Conservation (phyloP, 1,284 basidiomycete species). For the Naganishia sp. region DNA sequence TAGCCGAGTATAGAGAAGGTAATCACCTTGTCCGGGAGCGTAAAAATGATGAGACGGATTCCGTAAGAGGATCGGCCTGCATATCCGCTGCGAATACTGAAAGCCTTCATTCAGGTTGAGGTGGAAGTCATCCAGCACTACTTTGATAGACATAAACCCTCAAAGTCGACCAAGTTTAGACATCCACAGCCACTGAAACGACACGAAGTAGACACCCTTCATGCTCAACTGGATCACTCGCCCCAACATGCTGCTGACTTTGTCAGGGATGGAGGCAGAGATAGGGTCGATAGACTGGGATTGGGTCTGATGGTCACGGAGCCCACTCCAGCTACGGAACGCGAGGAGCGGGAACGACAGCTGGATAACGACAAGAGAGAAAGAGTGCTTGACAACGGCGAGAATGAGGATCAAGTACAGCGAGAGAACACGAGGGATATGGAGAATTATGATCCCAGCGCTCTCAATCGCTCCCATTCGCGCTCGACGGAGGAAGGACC, state of each 20-base stretch:
- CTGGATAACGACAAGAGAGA: constrained; percentile 34
- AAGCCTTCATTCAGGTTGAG: constrained; percentile 57
- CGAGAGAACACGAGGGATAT: constrained; percentile 3
- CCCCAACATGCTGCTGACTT: constrained; percentile 41
- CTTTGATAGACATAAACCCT: constrained; percentile 38
- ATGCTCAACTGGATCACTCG: constrained; percentile 34
- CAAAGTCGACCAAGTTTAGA: constrained; percentile 38
- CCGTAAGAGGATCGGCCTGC: constrained; percentile 57
- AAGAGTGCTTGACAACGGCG: constrained; percentile 2
- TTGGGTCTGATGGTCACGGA: constrained; percentile 32
- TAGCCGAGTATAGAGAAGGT: constrained; percentile 69
- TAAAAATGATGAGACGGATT: constrained; percentile 61
- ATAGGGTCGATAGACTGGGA: constrained; percentile 42
- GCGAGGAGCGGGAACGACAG: constrained; percentile 30
- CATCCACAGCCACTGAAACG: constrained; percentile 44
- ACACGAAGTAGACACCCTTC: constrained; percentile 38
- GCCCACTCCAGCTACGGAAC: constrained; percentile 4
- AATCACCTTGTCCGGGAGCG: constrained; percentile 67
- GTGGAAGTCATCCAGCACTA: constrained; percentile 63
- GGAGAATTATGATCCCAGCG: neutral
- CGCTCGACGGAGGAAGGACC: neutral
- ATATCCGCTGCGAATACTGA: neutral
- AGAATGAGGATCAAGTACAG: constrained; percentile 4
- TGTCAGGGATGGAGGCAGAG: constrained; percentile 39
- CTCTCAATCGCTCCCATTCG: constrained; percentile 2